These are phyloP conservation scores for Penicillium sp. DNA, from an alignment of 2,329 filamentous ascomycete genomes.

Conservation along the genomic window DNA sequence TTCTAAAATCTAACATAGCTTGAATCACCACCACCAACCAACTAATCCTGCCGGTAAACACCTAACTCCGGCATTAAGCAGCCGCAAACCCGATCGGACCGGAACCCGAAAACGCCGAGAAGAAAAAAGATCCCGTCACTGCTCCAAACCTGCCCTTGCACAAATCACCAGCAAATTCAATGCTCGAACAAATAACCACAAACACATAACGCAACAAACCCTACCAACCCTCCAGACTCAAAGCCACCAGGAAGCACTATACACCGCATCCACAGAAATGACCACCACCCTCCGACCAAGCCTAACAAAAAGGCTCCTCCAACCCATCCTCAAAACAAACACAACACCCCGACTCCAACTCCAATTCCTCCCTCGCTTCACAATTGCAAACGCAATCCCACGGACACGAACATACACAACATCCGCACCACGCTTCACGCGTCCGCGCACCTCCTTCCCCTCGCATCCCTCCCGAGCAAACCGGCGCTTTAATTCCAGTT, in stretches of 20 bases:
- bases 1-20: not conserved
- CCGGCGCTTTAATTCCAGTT: conserved; percentile 27
- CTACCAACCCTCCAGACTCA: not conserved
- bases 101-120: conserved; percentile 13
- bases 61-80: conserved; percentile 2
- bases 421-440: not conserved
- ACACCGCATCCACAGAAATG: not conserved
- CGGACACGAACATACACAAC: conserved; percentile 4
- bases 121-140: conserved; percentile 1
- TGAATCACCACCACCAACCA: too few species aligned
- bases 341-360: too few species aligned
- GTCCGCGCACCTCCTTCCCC: too few species aligned
- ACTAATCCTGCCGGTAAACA: too few species aligned
- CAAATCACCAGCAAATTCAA: not conserved
- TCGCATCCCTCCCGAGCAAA: not conserved
- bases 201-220: too few species aligned
- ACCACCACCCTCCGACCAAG: conserved; percentile 15
- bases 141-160: not conserved
- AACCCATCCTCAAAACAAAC: too few species aligned
- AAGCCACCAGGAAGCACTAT: not conserved
- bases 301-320: not conserved
- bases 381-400: not conserved
- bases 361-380: too few species aligned
- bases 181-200: too few species aligned
- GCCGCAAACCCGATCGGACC: conserved; percentile 9